Base-by-base conservation (phyloP, 1,139 yeast genomes). In the Lipomyces yarrowii region DNA sequence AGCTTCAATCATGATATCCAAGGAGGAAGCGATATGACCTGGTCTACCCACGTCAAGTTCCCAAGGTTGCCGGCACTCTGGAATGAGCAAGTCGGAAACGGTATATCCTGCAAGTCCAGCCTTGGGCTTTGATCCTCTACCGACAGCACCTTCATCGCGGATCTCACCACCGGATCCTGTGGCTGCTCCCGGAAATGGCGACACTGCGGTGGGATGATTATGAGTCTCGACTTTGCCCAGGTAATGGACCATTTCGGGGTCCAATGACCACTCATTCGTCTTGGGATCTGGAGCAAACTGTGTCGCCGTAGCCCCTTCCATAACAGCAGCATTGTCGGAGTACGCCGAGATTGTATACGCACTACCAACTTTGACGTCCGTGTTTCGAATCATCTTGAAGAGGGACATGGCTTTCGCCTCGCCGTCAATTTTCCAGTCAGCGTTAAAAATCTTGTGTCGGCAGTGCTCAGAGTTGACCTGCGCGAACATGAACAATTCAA, bases 101-200 rank as follows among this genome's bases (percentile, higher is more conserved):
- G 96, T 86, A 79, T 87, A 96, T 6, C 99, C 99, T 63, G 96
- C 84, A 71, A 96, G 83, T 64, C 99, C 99, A 74, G 98, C 97
- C 80, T 94, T 94, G 56, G 98, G 87, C 78, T 91, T 91, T 33
- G 99, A 94, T 62, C 99, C 99, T 78, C 98, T 87, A 71, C 99
- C 99, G 26, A 94, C 97, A 37, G 99, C 99, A 80, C 98, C 99
- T 81, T 96, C 99, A 78, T 96, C 99, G 84, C 99, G 90, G 74
- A 96, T 96, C 80, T 96, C 99, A 81, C 99, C 99, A 78, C 99
- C 99, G 26, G 99, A 93, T 71, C 99, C 99, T 23, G 99, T 96
- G 52, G 99, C 97, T 52, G 99, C 99, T 79, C 99, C 99, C 4
- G 99, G 94, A 80, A 91, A 96, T 48, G 99, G 99, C 37, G 98